Evolutionary conservation across 176 grass and related monocot species (phyloP), one percentile per base, ranked within the genome.

Genomic region (Pharus latifolius): DNA sequence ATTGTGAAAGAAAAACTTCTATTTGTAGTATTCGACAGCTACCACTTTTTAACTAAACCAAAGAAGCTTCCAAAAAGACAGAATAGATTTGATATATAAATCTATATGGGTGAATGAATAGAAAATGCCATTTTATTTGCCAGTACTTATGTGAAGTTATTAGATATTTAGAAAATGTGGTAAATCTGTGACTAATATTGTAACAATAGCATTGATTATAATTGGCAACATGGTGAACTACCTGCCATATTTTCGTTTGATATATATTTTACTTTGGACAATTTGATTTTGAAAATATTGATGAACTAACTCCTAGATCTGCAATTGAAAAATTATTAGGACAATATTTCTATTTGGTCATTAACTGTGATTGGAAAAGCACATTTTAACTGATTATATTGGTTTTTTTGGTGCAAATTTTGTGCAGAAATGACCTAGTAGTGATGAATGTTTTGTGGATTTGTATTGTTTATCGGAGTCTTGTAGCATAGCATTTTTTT

Each of bases 401-500:
- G 46, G 10, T 46, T 59, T 56, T 45, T 25, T 74, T 12, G 32
- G 13, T 49, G 52, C 5, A 6, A 23, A 52, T 48, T 38, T 28
- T 44, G 7, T n/a, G 19, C n/a, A 29, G 27, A 24, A 32, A 50
- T 69, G 50, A 22, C 17, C 46, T 25, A 3, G 12, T 67, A 34
- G 43, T 60, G 9, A 15, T 63, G 62, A 1, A 8, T 12, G 1
- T 52, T 37, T 69, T 69, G 12, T 40, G 26, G 35, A 26, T 69
- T 46, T 38, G 10, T 49, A 24, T 78, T 57, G 67, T 79, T 64
- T 30, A 68, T 63, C 35, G 35, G 60, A 24, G 1, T 63, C 18
- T 59, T 60, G 46, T 68, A 50, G 33, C 34, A 57, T 48, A 65
- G 58, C 42, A 48, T 33, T 60, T 60, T n/a, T n/a, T n/a, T n/a